Base-by-base conservation (phyloP, 2,329 filamentous ascomycete genomes). In the Plectosphaerella sp. region DNA sequence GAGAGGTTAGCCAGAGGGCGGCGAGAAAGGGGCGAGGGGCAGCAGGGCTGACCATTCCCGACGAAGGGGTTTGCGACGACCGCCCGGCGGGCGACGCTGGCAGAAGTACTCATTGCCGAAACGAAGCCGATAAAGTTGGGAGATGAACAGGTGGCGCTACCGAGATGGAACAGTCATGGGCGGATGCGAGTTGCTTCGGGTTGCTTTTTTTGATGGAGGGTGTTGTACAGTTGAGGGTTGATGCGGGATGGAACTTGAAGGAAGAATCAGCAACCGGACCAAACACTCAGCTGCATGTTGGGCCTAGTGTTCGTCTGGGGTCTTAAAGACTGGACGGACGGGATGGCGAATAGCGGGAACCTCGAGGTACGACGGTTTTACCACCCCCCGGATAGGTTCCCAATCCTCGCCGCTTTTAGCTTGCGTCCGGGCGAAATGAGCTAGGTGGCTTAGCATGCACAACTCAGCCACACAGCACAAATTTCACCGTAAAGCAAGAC, bases 41-140 rank as follows among this genome's bases (percentile, higher is more conserved):
- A 49, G 41, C 42, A 52, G 57, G 64, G 57, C 70, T 67, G 66
- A 79, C 77, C 72, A 63, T 72, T 70, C 46, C 73, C 72, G 61
- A 76, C 58, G 58, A 83, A 74, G 58, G 78, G 75, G 70, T 77
- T 80, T 58, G 77, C 71, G 61, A 75, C 68, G 57, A 76, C 71
- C 54, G 77, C 79, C 72, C 78, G 72, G 54, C 78, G 78, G 68
- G 78, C 79, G 62, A 80, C 73, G 63, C 67, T 75, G 55, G 79
- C 72, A 47, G 80, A 80, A 63, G 78, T 75, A 74, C 79, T 82
- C 79, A 83, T 83, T 47, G 45, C 56, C 48, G 39, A 54, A 52
- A 52, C 16, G 46, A 37, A 35, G 22, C 43, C 46, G 18, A 35
- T 9, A 20, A 33, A 15, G 37, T 46, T 33, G 50, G 35, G 24